phyloP scores from a whole-genome alignment of 106 monocot genomes.

The Dendrobium catenatum region DNA sequence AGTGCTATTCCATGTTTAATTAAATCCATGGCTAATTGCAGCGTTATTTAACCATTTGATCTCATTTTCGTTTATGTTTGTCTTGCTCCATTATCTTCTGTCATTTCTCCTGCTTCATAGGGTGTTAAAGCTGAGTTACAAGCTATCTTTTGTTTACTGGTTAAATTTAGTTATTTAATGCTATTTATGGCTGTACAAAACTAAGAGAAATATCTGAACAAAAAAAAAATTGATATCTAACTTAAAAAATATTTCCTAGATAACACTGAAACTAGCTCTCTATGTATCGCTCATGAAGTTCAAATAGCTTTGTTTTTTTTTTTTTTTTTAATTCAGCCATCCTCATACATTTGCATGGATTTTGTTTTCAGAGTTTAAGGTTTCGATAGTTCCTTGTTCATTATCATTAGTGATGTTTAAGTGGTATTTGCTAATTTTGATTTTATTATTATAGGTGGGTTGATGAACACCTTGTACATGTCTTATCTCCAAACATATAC shows the following conservation, averaged over 20 bases:
- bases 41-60: background rate
- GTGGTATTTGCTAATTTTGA: background rate
- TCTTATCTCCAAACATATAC: slow-evolving; percentile 92
- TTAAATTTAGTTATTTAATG: background rate
- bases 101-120: background rate
- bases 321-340: background rate
- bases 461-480: slow-evolving; percentile 84
- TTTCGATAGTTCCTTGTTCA: background rate
- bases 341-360: background rate
- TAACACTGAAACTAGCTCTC: background rate
- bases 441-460: slow-evolving; percentile 66
- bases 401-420: background rate
- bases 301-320: background rate
- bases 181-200: background rate
- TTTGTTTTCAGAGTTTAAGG: background rate
- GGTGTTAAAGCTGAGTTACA: background rate
- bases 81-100: background rate
- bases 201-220: background rate
- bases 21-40: background rate
- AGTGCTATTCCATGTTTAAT: background rate
- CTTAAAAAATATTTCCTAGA: background rate
- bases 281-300: background rate
- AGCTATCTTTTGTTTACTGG: background rate
- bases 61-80: background rate
- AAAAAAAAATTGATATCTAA: background rate